Conservation (phyloP, 2,329 filamentous ascomycete species). For the Xylariomycetidae sp. region DNA sequence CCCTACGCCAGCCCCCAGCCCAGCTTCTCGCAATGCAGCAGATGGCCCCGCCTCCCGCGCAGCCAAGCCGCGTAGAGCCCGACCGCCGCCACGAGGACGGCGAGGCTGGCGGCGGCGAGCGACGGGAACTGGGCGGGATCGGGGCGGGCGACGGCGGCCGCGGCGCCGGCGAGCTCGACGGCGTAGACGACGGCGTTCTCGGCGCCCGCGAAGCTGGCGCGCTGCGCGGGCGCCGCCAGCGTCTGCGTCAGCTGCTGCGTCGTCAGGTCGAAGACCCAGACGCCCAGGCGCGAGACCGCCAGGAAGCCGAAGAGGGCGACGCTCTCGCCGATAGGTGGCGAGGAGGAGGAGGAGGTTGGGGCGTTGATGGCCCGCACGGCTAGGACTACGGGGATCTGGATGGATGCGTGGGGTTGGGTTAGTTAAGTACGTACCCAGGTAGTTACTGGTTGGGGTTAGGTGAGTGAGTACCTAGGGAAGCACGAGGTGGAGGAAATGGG, state of each 20-base stretch:
- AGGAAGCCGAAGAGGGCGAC: slow-evolving; percentile 33
- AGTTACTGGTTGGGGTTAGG: no score
- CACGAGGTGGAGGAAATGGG: no score
- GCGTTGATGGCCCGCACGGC: slow-evolving; percentile 25
- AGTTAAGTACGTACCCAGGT: no score
- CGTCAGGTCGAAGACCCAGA: slow-evolving; percentile 38
- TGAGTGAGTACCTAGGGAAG: no score
- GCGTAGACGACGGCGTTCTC: slow-evolving; percentile 33
- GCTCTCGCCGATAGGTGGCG: slow-evolving; percentile 18
- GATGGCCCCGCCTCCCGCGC: slow-evolving; percentile 30
- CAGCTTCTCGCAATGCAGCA: slow-evolving; percentile 34
- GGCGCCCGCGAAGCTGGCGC: slow-evolving; percentile 36
- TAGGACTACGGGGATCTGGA: slow-evolving; percentile 30
- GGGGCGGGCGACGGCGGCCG: slow-evolving; percentile 30
- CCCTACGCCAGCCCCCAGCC: no score
- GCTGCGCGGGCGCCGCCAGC: slow-evolving; percentile 24
- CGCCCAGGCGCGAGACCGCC: slow-evolving; percentile 35
- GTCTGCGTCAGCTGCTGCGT: slow-evolving; percentile 39
- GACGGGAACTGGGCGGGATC: slow-evolving; percentile 32
- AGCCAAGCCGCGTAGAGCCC: slow-evolving; percentile 33
- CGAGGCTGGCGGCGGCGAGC: slow-evolving; percentile 31
- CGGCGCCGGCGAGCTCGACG: slow-evolving; percentile 33
- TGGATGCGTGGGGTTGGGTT: background rate
- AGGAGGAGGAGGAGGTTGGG: background rate
- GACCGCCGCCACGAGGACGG: slow-evolving; percentile 25